Evolutionary conservation across 2,329 filamentous ascomycete genomes (phyloP).

Genomic region (Colletotrichum tofieldiae): DNA sequence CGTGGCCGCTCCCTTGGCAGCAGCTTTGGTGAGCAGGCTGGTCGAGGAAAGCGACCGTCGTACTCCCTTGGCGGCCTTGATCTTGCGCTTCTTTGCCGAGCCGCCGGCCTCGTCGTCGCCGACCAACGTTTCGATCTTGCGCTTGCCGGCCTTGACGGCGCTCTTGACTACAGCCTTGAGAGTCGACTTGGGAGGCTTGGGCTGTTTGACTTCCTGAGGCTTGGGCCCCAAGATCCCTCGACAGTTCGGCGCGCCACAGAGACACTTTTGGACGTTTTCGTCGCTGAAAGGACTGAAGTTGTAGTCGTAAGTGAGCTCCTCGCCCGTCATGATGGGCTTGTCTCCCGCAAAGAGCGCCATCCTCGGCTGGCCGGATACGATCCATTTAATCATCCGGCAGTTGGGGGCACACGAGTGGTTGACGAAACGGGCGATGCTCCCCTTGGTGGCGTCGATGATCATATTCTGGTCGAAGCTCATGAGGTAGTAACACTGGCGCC

Average conservation of each 20-base stretch:
- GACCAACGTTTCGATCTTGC: constrained; percentile 70
- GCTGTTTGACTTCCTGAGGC: constrained; percentile 68
- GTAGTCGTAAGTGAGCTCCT: constrained; percentile 96
- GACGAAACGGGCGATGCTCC: constrained; percentile 96
- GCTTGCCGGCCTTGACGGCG: constrained; percentile 66
- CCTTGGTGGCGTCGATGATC: constrained; percentile 97
- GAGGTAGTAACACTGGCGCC: constrained; percentile 88
- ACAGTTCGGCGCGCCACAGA: constrained; percentile 76
- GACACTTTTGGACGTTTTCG: constrained; percentile 78
- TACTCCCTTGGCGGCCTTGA: constrained; percentile 52
- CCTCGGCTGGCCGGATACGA: constrained; percentile 90
- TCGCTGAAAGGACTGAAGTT: constrained; percentile 80
- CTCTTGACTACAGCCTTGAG: constrained; percentile 57
- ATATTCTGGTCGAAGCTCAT: constrained; percentile 99
- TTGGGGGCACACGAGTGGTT: constrained; percentile 98
- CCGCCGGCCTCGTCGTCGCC: constrained; percentile 53
- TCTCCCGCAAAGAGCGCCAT: constrained; percentile 98
- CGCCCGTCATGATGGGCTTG: constrained; percentile 90
- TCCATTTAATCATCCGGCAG: constrained; percentile 98
- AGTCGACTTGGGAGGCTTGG: constrained; percentile 61
- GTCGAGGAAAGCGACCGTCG: constrained; percentile 55
- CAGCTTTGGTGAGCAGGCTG: constrained; percentile 50
- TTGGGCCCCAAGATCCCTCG: constrained; percentile 76
- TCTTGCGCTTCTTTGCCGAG: constrained; percentile 51
- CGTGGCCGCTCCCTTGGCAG: constrained; percentile 50